Base-by-base conservation (phyloP, 1,284 basidiomycete species). In the Marasmius sp. region DNA sequence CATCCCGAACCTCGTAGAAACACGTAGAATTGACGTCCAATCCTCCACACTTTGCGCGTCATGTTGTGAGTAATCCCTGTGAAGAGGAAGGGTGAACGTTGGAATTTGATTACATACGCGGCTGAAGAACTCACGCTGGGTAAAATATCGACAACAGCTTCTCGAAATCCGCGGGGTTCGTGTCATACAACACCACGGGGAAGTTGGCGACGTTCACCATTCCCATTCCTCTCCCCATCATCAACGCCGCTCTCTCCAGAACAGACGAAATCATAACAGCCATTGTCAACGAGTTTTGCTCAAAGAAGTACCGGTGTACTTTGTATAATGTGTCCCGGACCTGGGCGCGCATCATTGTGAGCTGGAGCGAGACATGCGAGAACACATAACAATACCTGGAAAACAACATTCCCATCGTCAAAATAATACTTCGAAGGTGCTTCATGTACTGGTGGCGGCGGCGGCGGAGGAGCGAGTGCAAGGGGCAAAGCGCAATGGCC, bases 291-390 rank as follows among this genome's bases (percentile, higher is more conserved):
- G 45, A 47, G 27, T 47, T 41, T 16, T 52, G 37, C 9, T 50
- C 43, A 36, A 62, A 59, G 27, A 62, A 62, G 39, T 62, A 39
- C 18, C 51, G 47, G 51, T 59, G 61, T 34, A 62, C 61, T 52
- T 48, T 55, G 37, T 55, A 62, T 22, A 59, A 3, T 33, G 47
- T 51, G 12, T 59, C 33, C 37, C 49, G 27, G 12, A 62, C 58
- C 61, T 62, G 27, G 9, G 27, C 14, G 8, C 7, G 22, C 20
- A 37, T 11, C 1, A 37, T 12, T 1, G 34, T 37, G 9, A 37
- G 71, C 52, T 60, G 51, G 47, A 45, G 11, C 10, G 34, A 6
- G 3, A 27, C 14, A 6, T 33, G 9, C 20, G 6, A 37, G 18
- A 37, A 12, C 7, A 18, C 38, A 11, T 20, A 49, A 20, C 12